phyloP scores from a whole-genome alignment of 371 early-diverging fungal genomes.

The Syncephalis plumigaleata region DNA sequence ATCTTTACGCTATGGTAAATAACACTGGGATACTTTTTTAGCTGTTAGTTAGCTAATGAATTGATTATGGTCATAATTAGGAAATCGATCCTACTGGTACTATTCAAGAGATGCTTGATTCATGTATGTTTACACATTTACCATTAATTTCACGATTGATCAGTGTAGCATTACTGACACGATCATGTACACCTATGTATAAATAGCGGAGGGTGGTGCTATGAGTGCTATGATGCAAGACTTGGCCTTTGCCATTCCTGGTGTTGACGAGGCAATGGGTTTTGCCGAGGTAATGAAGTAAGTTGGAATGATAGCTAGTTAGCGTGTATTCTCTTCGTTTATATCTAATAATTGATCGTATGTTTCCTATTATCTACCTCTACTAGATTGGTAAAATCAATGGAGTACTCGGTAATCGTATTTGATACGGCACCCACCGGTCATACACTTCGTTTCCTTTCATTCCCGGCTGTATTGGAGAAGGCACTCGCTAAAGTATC shows the following conservation, averaged over 20 bases:
- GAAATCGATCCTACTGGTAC: slow-evolving; percentile 96
- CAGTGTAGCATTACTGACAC: neutral
- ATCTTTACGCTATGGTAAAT: slow-evolving; percentile 87
- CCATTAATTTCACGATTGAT: neutral
- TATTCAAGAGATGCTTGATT: slow-evolving; percentile 93
- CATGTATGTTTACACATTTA: slow-evolving; percentile 29
- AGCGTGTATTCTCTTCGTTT: neutral
- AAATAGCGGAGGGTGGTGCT: slow-evolving; percentile 44
- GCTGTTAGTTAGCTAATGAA: neutral
- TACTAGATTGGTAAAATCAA: slow-evolving; percentile 57
- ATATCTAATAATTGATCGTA: neutral
- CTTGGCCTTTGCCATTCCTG: slow-evolving; percentile 93
- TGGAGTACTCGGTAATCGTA: slow-evolving; percentile 94
- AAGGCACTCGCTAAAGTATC: slow-evolving; percentile 92
- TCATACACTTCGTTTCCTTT: slow-evolving; percentile 96
- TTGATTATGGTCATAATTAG: slow-evolving; percentile 14
- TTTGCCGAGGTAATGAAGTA: slow-evolving; percentile 98
- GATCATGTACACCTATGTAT: neutral
- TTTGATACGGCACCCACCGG: slow-evolving; percentile 99
- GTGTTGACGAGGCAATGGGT: slow-evolving; percentile 98
- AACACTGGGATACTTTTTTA: neutral
- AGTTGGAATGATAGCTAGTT: slow-evolving; percentile 6
- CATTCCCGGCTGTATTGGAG: slow-evolving; percentile 90
- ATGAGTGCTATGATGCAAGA: slow-evolving; percentile 87
- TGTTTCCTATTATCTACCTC: slow-evolving; percentile 1